A percentile compares a stretch with the other conserved stretches of the same genome.
Evolutionary conservation across 163 green algal genomes (phyloP).

Genomic region (Chlorella variabilis): DNA sequence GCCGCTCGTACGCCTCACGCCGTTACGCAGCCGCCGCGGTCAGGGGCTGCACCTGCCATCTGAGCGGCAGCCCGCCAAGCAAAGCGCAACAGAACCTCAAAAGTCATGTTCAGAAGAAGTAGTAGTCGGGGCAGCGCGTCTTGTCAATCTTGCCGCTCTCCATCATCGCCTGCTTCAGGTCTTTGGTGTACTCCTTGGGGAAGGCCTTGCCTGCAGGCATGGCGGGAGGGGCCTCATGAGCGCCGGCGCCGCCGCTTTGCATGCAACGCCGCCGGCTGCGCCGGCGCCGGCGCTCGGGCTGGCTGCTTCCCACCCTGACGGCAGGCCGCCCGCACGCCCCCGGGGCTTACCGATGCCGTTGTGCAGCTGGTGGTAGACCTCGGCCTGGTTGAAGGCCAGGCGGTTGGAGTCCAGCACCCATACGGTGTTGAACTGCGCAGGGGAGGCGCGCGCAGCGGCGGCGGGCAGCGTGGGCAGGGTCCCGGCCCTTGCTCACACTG

Average conservation of each 20-base stretch:
- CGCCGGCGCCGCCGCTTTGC: constrained; percentile 27
- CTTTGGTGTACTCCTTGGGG: constrained; percentile 52
- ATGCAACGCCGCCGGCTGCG: no score
- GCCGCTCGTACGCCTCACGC: no score
- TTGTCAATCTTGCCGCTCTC: constrained; percentile 46
- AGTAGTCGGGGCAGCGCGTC: constrained; percentile 50
- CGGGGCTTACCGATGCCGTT: constrained; percentile 65
- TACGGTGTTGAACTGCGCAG: constrained; percentile 59
- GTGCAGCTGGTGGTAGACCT: constrained; percentile 88
- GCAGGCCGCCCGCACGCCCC: neutral
- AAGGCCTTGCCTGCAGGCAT: constrained; percentile 44
- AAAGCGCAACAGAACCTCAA: no score
- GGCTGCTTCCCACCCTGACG: neutral
- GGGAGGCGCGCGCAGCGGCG: neutral
- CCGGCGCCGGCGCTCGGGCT: no score
- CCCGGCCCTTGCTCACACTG: no score
- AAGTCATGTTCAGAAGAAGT: constrained; percentile 30
- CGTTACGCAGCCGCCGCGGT: no score
- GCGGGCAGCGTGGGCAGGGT: neutral
- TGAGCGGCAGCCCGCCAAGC: no score
- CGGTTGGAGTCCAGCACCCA: constrained; percentile 78
- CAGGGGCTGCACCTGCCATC: no score
- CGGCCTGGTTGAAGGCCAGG: constrained; percentile 77
- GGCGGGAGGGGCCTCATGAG: neutral
- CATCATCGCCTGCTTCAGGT: constrained; percentile 55